Conservation (phyloP, 2,329 filamentous ascomycete genomes). For the Arthrobotrys entomopaga region DNA sequence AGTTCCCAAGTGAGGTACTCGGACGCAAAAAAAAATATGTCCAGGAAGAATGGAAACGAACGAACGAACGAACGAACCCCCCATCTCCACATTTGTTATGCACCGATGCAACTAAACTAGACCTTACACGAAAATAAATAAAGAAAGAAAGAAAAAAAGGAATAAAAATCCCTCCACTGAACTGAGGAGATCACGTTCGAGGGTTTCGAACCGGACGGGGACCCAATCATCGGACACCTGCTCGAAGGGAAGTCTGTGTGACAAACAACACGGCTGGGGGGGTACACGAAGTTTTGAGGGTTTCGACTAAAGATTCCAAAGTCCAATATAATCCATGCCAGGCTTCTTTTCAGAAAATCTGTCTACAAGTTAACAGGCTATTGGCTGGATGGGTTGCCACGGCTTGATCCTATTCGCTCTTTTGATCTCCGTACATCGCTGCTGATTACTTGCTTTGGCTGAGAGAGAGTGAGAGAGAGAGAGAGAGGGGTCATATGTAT, state of each 20-base stretch:
- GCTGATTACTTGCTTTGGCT: constrained; percentile 25
- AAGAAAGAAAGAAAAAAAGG: no score
- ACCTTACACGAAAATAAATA: constrained; percentile 17
- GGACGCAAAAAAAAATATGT: constrained; percentile 43
- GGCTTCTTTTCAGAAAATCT: constrained; percentile 7
- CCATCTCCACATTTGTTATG: constrained; percentile 49
- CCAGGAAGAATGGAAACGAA: neutral
- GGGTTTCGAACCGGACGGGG: constrained; percentile 29
- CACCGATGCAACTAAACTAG: constrained; percentile 34
- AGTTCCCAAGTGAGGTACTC: constrained; percentile 51
- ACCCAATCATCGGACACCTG: constrained; percentile 40
- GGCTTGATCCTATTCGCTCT: constrained; percentile 38
- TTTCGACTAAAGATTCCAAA: constrained; percentile 23
- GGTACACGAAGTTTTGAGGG: constrained; percentile 20
- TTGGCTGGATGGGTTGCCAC: constrained; percentile 39
- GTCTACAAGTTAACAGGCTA: constrained; percentile 27
- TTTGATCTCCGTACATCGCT: neutral
- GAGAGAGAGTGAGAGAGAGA: no score
- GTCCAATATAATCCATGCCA: constrained; percentile 11
- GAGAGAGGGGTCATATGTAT: constrained; percentile 40
- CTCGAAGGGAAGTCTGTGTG: constrained; percentile 45
- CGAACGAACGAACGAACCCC: no score
- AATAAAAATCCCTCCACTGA: constrained; percentile 47
- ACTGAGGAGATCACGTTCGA: constrained; percentile 54
- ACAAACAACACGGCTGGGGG: constrained; percentile 49